These are phyloP conservation scores for Jaltomata sinuosa DNA, from an alignment of 257 asterid genomes.

Conservation along the genomic window DNA sequence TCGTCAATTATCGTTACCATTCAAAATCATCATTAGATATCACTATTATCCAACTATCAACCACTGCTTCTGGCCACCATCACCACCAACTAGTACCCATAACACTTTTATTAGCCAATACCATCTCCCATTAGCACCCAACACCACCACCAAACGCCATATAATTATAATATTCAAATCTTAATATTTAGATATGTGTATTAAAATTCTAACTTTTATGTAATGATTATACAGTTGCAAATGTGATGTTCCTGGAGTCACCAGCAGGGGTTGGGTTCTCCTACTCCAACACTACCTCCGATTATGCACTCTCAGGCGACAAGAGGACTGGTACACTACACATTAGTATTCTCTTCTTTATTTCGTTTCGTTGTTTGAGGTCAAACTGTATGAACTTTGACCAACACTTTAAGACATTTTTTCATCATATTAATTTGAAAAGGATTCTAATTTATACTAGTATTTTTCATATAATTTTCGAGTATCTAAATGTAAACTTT, in stretches of 20 bases:
- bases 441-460: too few species aligned
- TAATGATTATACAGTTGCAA: slow-evolving; percentile 25
- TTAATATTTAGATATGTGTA: too few species aligned
- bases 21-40: background rate
- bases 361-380: too few species aligned
- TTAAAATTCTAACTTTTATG: too few species aligned
- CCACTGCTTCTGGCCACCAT: too few species aligned
- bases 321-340: slow-evolving; percentile 17
- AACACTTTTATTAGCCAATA: background rate
- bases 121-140: background rate
- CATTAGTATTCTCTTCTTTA: too few species aligned
- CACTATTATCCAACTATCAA: background rate
- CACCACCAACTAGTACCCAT: background rate
- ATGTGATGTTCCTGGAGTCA: slow-evolving; percentile 27
- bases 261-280: slow-evolving; percentile 47
- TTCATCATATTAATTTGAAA: too few species aligned
- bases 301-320: slow-evolving; percentile 24
- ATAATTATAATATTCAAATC: too few species aligned
- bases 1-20: background rate
- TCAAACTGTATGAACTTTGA: too few species aligned
- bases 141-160: background rate
- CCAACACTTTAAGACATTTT: too few species aligned
- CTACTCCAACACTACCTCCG: slow-evolving; percentile 27
- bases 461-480: too few species aligned
- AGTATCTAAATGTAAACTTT: too few species aligned